Percentiles rank a stretch among this genome's conserved stretches.
Evolutionary conservation across 179 eudicot genomes (phyloP).

Genomic region (Patellifolia procumbens): DNA sequence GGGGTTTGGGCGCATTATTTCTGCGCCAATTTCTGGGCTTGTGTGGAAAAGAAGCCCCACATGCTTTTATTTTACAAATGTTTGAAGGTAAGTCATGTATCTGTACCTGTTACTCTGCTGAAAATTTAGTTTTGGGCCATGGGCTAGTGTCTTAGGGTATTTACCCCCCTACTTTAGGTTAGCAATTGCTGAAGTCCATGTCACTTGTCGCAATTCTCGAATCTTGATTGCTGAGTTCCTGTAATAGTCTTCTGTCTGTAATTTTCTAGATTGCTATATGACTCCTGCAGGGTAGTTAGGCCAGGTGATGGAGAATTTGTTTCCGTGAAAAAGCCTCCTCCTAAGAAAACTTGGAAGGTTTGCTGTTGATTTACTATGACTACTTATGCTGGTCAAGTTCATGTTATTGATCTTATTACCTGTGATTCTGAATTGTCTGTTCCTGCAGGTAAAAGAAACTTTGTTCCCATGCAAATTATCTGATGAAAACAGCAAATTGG

Average conservation of each 20-base stretch:
- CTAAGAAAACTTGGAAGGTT: slow-evolving; percentile 92
- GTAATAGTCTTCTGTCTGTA: neutral
- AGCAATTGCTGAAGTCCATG: neutral
- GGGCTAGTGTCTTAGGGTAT: neutral
- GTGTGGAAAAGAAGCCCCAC: no score
- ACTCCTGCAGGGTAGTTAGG: slow-evolving; percentile 75
- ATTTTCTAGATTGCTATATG: neutral
- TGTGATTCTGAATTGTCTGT: slow-evolving; percentile 9
- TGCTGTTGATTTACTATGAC: slow-evolving; percentile 17
- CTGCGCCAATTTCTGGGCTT: no score
- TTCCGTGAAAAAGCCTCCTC: slow-evolving; percentile 78
- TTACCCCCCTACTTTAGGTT: neutral
- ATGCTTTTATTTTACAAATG: no score
- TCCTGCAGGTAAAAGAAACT: slow-evolving; percentile 79
- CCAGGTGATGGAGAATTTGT: slow-evolving; percentile 81
- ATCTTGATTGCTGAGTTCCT: neutral
- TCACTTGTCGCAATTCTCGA: neutral
- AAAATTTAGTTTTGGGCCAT: neutral
- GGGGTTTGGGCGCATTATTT: neutral
- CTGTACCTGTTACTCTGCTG: neutral
- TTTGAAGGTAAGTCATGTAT: no score
- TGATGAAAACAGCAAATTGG: slow-evolving; percentile 50
- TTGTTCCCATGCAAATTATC: slow-evolving; percentile 84
- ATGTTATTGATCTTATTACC: neutral
- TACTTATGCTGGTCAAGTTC: slow-evolving; percentile 25